phyloP scores from a whole-genome alignment of 257 asterid species.

The Primulina eburnea region DNA sequence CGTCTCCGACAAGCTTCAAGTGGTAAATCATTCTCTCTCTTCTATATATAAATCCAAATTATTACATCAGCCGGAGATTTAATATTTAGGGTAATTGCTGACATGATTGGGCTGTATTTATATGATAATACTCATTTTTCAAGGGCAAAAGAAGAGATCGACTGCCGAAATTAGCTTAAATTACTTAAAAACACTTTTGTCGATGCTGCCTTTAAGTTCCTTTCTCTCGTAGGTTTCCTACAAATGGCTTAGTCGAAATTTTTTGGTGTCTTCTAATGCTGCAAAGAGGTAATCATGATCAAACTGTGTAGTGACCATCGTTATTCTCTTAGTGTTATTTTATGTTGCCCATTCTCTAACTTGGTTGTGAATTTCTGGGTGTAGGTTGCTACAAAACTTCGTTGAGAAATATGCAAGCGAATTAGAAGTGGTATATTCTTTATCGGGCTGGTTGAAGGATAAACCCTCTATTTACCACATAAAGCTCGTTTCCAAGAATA shows the following conservation, averaged over 20 bases:
- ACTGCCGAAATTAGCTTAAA: not conserved
- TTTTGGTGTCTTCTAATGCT: constrained; percentile 75
- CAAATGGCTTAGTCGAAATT: constrained; percentile 95
- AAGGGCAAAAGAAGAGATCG: not conserved
- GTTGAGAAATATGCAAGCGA: constrained; percentile 66
- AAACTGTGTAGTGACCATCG: not conserved
- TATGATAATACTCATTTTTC: not conserved
- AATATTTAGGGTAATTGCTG: not conserved
- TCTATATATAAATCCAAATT: constrained; percentile 3
- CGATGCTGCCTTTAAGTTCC: not conserved
- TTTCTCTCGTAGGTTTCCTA: constrained; percentile 64
- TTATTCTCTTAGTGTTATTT: not conserved
- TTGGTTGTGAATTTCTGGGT: constrained; percentile 18
- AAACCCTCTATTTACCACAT: constrained; percentile 66
- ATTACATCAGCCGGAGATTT: not conserved
- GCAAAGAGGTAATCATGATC: constrained; percentile 67
- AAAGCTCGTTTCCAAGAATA: constrained; percentile 60
- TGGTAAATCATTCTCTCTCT: constrained; percentile 44
- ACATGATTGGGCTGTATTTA: not conserved
- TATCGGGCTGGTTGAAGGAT: constrained; percentile 83
- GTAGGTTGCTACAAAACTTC: constrained; percentile 79
- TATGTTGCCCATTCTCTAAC: not conserved
- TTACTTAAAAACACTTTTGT: constrained; percentile 4
- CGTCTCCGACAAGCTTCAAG: constrained; percentile 92
- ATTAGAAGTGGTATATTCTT: constrained; percentile 59